A percentile compares a stretch with the other conserved stretches of the same genome.
These are phyloP conservation scores for Coemansia sp. DNA, from an alignment of 192 early-diverging fungal species.

Conservation along the genomic window DNA sequence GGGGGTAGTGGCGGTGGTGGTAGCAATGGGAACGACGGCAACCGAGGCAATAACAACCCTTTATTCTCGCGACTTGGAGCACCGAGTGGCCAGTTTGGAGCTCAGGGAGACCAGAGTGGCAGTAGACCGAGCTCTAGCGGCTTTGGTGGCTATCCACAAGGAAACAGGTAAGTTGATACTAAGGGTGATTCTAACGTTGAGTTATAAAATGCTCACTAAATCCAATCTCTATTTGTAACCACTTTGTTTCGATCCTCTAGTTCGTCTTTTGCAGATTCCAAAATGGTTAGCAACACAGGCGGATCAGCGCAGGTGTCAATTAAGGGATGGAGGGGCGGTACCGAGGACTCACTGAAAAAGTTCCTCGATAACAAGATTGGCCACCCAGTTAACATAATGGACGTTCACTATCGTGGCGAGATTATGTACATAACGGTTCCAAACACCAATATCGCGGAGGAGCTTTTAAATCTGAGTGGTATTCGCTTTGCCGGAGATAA, in stretches of 20 bases:
- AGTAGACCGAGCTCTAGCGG: background rate
- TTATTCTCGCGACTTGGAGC: constrained; percentile 32
- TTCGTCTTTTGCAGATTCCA: constrained; percentile 26
- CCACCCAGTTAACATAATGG: constrained; percentile 21
- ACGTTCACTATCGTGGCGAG: constrained; percentile 38
- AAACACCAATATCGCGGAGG: constrained; percentile 30
- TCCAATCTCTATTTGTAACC: too few relatives aligned
- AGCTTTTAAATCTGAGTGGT: constrained; percentile 41
- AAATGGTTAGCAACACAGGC: constrained; percentile 15
- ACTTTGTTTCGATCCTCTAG: background rate
- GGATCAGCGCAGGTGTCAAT: constrained; percentile 40
- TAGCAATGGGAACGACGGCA: background rate
- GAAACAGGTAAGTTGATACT: background rate
- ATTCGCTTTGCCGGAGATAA: constrained; percentile 47
- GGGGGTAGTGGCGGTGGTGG: constrained; percentile 23
- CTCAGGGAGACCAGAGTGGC: background rate
- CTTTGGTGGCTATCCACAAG: background rate
- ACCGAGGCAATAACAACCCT: constrained; percentile 13
- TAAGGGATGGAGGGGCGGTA: constrained; percentile 46
- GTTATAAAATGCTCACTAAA: too few relatives aligned
- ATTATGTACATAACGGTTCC: constrained; percentile 42
- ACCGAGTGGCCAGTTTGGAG: background rate
- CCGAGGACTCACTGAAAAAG: constrained; percentile 26
- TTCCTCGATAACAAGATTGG: constrained; percentile 40
- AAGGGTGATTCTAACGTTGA: background rate